Evolutionary conservation across 768 basidiomycete genomes (phyloP), one percentile per base, ranked within the genome.

Genomic region (Suillus americanus): DNA sequence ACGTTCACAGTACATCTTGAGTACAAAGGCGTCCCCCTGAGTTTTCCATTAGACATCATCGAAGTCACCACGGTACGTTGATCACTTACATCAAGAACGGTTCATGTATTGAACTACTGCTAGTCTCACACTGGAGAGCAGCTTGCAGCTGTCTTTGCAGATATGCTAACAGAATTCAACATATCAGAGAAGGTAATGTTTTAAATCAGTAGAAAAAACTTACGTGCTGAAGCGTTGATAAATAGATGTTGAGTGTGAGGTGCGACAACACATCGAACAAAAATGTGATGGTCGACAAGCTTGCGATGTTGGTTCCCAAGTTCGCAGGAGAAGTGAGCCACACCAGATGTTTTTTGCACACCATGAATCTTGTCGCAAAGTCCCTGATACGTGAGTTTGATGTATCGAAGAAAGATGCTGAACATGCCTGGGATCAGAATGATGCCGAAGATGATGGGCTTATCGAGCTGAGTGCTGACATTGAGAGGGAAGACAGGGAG

Each of bases 291-390:
- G 71, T 78, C 0, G 60, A 65, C 0, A 50, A 66, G n/a, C 73
- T 83, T 7, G 48, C n/a, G 3, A 41, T 66, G 0, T 63, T 73
- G 7, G 14, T 81, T 2, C 54, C 50, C 0, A 30, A 13, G 1
- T 80, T 78, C 35, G 53, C 62, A 2, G 77, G 77, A n/a, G 30
- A 37, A 0, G 64, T 63, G 0, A 77, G 70, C 28, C 76, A 69
- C 1, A 73, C 71, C 0, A 56, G 70, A 0, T 84, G 82, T 64
- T 81, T 84, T 60, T 62, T 68, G 0, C 82, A 83, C 54, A 68
- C 81, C 1, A 38, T 81, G 3, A 80, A 79, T 50, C 68, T 85
- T 0, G 68, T 78, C 9, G 75, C 73, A 4, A 77, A 79, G n/a
- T 68, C 63, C 2, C 37, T 79, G 2, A 51, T 79, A 2, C 10